Percentiles rank a stretch among this genome's conserved stretches.
Conservation (phyloP, 1,284 basidiomycete genomes). For the Tausonia pullulans region DNA sequence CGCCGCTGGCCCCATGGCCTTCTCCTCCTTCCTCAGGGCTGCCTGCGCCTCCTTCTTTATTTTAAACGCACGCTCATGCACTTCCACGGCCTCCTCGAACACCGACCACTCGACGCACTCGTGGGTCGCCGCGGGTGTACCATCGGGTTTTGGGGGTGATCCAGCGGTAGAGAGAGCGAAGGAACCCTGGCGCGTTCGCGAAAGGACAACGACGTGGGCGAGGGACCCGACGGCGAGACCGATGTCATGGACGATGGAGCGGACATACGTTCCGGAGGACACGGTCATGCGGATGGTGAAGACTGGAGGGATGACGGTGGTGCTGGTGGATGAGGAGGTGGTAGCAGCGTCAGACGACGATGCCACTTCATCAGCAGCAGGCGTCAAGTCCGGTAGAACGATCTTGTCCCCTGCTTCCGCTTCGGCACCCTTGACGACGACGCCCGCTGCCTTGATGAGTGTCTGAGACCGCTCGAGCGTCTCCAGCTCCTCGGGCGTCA, state of each 20-base stretch:
- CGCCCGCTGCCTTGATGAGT: constrained; percentile 3
- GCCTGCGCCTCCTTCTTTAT: neutral
- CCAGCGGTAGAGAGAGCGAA: constrained; percentile 45
- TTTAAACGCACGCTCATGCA: constrained; percentile 16
- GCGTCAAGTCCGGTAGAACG: constrained; percentile 11
- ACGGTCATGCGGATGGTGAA: constrained; percentile 85
- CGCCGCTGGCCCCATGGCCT: constrained; percentile 22
- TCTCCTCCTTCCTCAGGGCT: constrained; percentile 16
- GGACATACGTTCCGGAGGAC: constrained; percentile 92
- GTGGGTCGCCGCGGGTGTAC: neutral
- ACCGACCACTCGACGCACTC: constrained; percentile 25
- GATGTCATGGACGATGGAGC: constrained; percentile 82
- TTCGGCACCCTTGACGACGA: too few species aligned
- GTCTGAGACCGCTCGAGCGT: constrained; percentile 52
- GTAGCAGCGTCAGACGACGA: constrained; percentile 31
- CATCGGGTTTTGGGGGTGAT: neutral
- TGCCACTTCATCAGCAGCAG: constrained; percentile 25
- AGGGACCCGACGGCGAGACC: constrained; percentile 69
- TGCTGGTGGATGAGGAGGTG: neutral
- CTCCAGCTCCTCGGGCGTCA: constrained; percentile 56
- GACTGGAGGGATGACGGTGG: constrained; percentile 45
- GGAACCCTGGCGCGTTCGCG: constrained; percentile 69
- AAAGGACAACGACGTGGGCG: constrained; percentile 81
- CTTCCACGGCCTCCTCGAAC: constrained; percentile 21
- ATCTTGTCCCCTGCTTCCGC: too few species aligned